These are phyloP conservation scores for Nepenthes mirabilis DNA, from an alignment of 148 eudicot species.

Conservation along the genomic window DNA sequence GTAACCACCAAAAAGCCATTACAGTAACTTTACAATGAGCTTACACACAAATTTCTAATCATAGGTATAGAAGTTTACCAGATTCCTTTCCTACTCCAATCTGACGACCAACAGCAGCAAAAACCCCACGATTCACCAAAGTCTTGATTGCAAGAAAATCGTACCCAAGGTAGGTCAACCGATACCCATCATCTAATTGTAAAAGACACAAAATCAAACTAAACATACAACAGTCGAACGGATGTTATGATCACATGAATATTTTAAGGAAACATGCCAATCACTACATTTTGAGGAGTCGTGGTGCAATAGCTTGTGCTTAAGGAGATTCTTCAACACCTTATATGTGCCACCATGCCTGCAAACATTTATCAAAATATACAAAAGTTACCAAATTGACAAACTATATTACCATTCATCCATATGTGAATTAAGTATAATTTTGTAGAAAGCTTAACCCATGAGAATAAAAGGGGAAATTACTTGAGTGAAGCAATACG, in stretches of 20 bases:
- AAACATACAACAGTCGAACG: too few relatives aligned
- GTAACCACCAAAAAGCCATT: too few relatives aligned
- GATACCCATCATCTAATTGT: constrained; percentile 70
- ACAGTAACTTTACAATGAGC: background rate
- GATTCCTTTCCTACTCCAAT: constrained; percentile 97
- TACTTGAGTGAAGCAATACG: constrained; percentile 91
- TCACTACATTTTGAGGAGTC: constrained; percentile 81
- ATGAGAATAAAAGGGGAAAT: background rate
- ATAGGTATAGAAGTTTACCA: constrained; percentile 25
- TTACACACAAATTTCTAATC: background rate
- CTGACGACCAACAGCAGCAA: constrained; percentile 81
- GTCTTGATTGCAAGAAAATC: constrained; percentile 97
- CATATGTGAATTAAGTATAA: background rate
- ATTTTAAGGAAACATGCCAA: background rate
- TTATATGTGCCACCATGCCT: constrained; percentile 96
- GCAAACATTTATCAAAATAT: background rate
- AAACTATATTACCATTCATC: background rate
- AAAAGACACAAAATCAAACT: background rate
- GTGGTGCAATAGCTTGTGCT: constrained; percentile 87
- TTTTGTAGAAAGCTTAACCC: background rate
- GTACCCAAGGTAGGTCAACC: constrained; percentile 92
- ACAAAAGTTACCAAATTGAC: background rate
- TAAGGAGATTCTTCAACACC: constrained; percentile 93
- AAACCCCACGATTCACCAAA: constrained; percentile 77
- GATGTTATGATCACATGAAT: background rate